phyloP scores from a whole-genome alignment of 208 protist species.

The Trypanosomatidae sp. region DNA sequence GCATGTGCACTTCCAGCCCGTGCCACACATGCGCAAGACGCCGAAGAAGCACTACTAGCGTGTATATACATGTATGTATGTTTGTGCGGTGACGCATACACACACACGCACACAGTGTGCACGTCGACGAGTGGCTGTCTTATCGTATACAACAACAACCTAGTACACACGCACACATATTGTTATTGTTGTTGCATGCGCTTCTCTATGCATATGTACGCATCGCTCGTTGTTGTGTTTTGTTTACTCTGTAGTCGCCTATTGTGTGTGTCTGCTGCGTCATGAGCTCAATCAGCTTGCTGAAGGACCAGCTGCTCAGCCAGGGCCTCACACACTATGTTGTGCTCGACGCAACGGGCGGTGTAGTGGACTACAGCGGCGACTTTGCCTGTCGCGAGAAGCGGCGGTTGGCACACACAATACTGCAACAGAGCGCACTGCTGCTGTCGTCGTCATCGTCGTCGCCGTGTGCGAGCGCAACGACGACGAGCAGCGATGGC shows the following conservation, averaged over 20 bases:
- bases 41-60: slow-evolving; percentile 80
- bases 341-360: slow-evolving; percentile 42
- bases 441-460: slow-evolving; percentile 23
- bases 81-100: not conserved
- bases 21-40: slow-evolving; percentile 82
- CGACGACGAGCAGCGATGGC: no score
- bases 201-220: slow-evolving; percentile 2
- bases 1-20: slow-evolving; percentile 74
- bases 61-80: not conserved
- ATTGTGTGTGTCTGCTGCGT: not conserved
- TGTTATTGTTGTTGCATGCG: not conserved
- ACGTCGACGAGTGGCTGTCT: not conserved
- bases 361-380: slow-evolving; percentile 61
- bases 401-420: slow-evolving; percentile 50
- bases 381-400: slow-evolving; percentile 60
- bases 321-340: slow-evolving; percentile 78
- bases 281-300: slow-evolving; percentile 48
- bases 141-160: not conserved
- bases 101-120: not conserved
- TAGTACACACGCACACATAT: not conserved
- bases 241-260: slow-evolving; percentile 4
- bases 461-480: no score
- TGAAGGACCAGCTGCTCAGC: slow-evolving; percentile 78
- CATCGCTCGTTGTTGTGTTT: not conserved
- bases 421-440: slow-evolving; percentile 47